phyloP scores from a whole-genome alignment of 306 rosid genomes.

The Quillaja saponaria region DNA sequence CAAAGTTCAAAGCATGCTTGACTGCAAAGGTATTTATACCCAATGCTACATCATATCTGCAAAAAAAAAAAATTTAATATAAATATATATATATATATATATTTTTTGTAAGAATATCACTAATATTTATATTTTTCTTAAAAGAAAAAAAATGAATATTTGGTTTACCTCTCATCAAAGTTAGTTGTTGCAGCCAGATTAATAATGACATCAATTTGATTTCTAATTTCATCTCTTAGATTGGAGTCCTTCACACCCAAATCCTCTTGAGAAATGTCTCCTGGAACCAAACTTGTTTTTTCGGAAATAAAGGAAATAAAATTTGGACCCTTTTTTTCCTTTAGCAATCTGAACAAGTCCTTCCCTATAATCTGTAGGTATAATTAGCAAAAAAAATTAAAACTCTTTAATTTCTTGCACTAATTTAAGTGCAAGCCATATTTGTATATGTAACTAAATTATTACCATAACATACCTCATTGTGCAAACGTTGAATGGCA shows the following conservation, averaged over 20 bases:
- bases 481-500: constrained; percentile 53
- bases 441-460: neutral
- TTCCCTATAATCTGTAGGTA: constrained; percentile 53
- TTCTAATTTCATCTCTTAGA: constrained; percentile 47
- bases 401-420: too few relatives aligned
- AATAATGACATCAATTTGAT: constrained; percentile 51
- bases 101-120: neutral
- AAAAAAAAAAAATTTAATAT: neutral
- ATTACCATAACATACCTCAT: constrained; percentile 46
- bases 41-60: constrained; percentile 69
- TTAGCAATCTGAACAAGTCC: constrained; percentile 61
- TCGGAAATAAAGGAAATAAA: constrained; percentile 44
- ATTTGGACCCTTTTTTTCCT: constrained; percentile 54
- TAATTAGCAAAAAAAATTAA: too few relatives aligned
- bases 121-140: too few relatives aligned
- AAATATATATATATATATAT: too few relatives aligned
- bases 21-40: constrained; percentile 64
- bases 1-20: constrained; percentile 58
- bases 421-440: too few relatives aligned
- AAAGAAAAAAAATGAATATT: too few relatives aligned
- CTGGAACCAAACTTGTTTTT: constrained; percentile 57
- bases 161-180: constrained; percentile 66
- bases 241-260: constrained; percentile 53
- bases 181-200: constrained; percentile 82
- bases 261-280: constrained; percentile 54